Percentiles rank a stretch among this genome's conserved stretches.
phyloP scores from a whole-genome alignment of 371 early-diverging fungal species.

The Apophysomyces variabilis region DNA sequence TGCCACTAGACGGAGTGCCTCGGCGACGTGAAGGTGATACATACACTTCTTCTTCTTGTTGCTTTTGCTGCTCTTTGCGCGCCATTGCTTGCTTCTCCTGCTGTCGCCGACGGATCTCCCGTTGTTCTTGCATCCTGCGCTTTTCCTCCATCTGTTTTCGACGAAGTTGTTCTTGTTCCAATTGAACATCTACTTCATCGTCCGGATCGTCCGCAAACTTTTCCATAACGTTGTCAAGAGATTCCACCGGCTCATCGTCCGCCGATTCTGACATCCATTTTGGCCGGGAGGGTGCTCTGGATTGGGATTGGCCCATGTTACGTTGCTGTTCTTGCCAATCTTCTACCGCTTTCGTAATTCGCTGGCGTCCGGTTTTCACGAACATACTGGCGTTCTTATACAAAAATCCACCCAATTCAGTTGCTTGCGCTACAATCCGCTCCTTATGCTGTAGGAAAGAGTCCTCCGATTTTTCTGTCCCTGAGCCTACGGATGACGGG shows the following conservation, averaged over 20 bases:
- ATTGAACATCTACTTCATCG: neutral
- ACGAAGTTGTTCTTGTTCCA: neutral
- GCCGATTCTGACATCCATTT: slow-evolving; percentile 42
- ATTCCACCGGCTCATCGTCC: slow-evolving; percentile 34
- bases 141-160: neutral
- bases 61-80: slow-evolving; percentile 20
- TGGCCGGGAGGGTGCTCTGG: slow-evolving; percentile 32
- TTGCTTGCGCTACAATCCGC: slow-evolving; percentile 67
- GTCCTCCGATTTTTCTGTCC: slow-evolving; percentile 18
- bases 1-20: slow-evolving; percentile 16
- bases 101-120: slow-evolving; percentile 16
- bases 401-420: slow-evolving; percentile 71
- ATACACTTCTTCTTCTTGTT: slow-evolving; percentile 44
- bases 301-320: slow-evolving; percentile 46
- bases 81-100: slow-evolving; percentile 5
- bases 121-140: slow-evolving; percentile 18
- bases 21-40: slow-evolving; percentile 63
- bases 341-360: slow-evolving; percentile 67
- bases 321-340: slow-evolving; percentile 63
- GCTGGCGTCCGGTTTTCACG: slow-evolving; percentile 71
- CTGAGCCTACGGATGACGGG: neutral
- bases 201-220: slow-evolving; percentile 26
- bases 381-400: slow-evolving; percentile 76
- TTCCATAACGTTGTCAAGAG: slow-evolving; percentile 26
- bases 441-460: slow-evolving; percentile 61